Conservation (phyloP, 805 yeast genomes). For the Candida ovalis region DNA sequence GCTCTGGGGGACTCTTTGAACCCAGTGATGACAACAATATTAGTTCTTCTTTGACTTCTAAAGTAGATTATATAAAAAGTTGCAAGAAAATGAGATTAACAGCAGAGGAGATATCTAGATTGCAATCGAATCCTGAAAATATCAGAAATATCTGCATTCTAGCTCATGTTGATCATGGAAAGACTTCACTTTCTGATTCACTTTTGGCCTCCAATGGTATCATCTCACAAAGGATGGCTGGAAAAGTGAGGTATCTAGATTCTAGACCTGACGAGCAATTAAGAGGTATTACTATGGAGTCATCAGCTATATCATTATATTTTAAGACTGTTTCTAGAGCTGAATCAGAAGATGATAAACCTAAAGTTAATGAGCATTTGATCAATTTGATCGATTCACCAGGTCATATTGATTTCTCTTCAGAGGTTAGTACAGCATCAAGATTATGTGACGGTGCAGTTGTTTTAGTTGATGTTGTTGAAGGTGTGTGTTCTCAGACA, state of each 20-base stretch:
- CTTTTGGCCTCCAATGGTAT: conserved; percentile 93
- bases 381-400: conserved; percentile 96
- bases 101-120: conserved; percentile 55
- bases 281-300: conserved; percentile 97
- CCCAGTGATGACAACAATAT: too few species aligned
- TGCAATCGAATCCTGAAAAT: conserved; percentile 66
- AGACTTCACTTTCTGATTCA: conserved; percentile 91
- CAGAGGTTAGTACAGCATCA: conserved; percentile 95
- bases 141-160: conserved; percentile 90
- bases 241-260: conserved; percentile 88
- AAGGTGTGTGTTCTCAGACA: conserved; percentile 97
- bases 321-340: conserved; percentile 58
- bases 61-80: background rate
- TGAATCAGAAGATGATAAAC: conserved; percentile 8
- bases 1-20: too few species aligned
- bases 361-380: conserved; percentile 62
- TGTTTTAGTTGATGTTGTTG: conserved; percentile 92
- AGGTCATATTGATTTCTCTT: conserved; percentile 97
- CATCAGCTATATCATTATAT: conserved; percentile 91
- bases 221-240: conserved; percentile 92
- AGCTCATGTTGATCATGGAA: conserved; percentile 99
- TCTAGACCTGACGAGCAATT: conserved; percentile 94
- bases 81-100: conserved; percentile 46
- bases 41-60: too few species aligned
- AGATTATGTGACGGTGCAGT: conserved; percentile 96